Conservation (phyloP, 2,329 filamentous ascomycete genomes). For the Beauveria scarabaeidicola region DNA sequence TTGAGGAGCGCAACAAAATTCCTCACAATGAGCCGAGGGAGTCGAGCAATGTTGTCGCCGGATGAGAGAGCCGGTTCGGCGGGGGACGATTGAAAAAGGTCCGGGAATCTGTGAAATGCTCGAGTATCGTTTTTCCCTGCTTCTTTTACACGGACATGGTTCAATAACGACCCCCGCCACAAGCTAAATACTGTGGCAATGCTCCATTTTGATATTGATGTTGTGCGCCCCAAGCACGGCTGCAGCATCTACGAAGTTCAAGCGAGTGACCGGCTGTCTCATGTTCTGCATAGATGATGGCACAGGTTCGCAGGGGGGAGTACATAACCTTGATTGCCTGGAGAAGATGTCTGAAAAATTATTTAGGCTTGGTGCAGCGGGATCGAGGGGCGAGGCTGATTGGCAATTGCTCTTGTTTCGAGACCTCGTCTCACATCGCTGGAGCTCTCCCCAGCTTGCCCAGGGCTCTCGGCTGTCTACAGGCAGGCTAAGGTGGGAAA, state of each 20-base stretch:
- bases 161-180: background rate
- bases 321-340: background rate
- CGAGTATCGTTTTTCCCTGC: background rate
- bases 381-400: background rate
- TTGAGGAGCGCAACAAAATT: background rate
- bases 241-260: background rate
- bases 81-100: background rate
- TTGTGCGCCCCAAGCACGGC: background rate
- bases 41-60: background rate
- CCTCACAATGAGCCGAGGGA: background rate
- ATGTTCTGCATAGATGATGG: background rate
- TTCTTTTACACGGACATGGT: too few species aligned
- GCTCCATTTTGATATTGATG: background rate
- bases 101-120: background rate
- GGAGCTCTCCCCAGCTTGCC: background rate
- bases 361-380: background rate
- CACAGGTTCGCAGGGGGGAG: background rate
- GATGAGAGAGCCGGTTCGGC: background rate
- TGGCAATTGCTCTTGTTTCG: conserved; percentile 9
- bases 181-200: background rate
- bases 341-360: too few species aligned
- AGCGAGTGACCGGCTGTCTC: background rate
- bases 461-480: background rate
- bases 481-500: background rate
- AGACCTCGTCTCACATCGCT: conserved; percentile 9